Conservation (phyloP, 768 basidiomycete species). For the Boletus patriciae region DNA sequence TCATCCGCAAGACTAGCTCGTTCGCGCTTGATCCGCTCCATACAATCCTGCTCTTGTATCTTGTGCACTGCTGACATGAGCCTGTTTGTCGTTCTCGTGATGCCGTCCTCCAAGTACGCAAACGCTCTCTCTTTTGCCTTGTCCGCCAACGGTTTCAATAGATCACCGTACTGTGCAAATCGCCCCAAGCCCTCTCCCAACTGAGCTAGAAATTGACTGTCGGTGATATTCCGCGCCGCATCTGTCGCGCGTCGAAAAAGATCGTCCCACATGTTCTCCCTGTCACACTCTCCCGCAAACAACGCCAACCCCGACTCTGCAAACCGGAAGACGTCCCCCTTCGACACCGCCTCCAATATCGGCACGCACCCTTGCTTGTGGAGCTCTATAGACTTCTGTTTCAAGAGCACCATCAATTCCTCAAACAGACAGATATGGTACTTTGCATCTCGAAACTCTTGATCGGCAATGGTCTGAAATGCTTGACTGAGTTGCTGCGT, state of each 20-base stretch:
- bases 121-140: not conserved
- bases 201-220: too few species aligned
- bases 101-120: not conserved
- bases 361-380: too few species aligned
- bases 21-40: not conserved
- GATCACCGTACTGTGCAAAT: not conserved
- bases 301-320: not conserved
- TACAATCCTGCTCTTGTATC: constrained; percentile 7
- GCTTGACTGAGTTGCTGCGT: not conserved
- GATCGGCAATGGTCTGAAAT: constrained; percentile 5
- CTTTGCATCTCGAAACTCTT: constrained; percentile 16
- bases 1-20: too few species aligned
- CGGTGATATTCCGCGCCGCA: too few species aligned
- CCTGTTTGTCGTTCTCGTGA: constrained; percentile 8
- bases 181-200: not conserved
- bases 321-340: not conserved
- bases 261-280: too few species aligned
- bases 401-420: too few species aligned
- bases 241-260: too few species aligned
- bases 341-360: too few species aligned
- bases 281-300: not conserved
- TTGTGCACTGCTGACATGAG: constrained; percentile 8
- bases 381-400: too few species aligned
- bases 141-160: too few species aligned
- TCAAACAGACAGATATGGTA: constrained; percentile 17